Conservation (phyloP, 345 rosid genomes). For the sweet orange (Citrus sinensis) region DVS_A1.0 CM039163.1:5686501-5687000, state of each 20-base stretch:
- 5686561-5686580: background rate
- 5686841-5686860: background rate
- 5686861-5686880: background rate
- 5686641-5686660: background rate
- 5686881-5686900: background rate
- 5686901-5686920: background rate
- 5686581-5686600: background rate
- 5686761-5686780: background rate
- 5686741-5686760: background rate
- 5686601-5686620: conserved; percentile 13
- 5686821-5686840: conserved; percentile 14
- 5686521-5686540: background rate
- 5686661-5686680: conserved; percentile 26
- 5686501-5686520: conserved; percentile 11
- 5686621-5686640: conserved; percentile 22
- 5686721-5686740: background rate
- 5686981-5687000: background rate
- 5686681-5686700: conserved; percentile 16
- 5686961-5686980: background rate
- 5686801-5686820: background rate
- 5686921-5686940: background rate
- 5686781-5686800: background rate
- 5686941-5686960: background rate
- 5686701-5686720: no score
- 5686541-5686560: background rate